Evolutionary conservation across 495 filamentous ascomycete genomes (phyloP).

Genomic region (Penicillium bialowiezense): DNA sequence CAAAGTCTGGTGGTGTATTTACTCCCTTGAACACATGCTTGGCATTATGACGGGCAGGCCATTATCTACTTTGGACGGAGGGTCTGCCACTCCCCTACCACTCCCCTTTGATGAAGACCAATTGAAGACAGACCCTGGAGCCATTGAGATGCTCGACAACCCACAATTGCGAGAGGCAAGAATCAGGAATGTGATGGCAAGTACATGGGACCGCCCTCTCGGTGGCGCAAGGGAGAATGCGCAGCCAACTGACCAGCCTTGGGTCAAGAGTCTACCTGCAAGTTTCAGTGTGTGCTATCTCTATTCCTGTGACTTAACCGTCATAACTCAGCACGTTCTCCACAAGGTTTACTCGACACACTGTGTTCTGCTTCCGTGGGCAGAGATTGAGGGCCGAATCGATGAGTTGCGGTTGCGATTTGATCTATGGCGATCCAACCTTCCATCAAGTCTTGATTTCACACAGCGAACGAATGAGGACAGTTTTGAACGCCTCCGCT

Average conservation of each 20-base stretch:
- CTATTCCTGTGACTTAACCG: conserved; percentile 46
- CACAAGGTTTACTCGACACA: conserved; percentile 56
- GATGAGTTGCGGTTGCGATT: conserved; percentile 45
- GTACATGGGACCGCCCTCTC: neutral
- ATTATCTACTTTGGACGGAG: conserved; percentile 48
- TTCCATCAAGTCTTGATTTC: conserved; percentile 52
- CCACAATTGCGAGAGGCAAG: conserved; percentile 26
- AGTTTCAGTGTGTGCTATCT: conserved; percentile 45
- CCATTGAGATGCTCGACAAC: conserved; percentile 28
- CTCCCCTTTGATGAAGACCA: conserved; percentile 55
- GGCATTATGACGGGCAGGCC: conserved; percentile 62
- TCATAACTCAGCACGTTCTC: conserved; percentile 54
- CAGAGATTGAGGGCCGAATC: conserved; percentile 57
- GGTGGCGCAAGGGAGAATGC: neutral
- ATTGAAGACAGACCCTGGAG: conserved; percentile 28
- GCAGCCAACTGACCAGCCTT: neutral
- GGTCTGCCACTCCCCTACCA: conserved; percentile 57
- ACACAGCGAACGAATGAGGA: conserved; percentile 23
- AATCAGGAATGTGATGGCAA: conserved; percentile 35
- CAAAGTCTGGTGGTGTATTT: conserved; percentile 65
- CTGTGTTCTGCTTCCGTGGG: conserved; percentile 51
- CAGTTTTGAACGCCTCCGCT: neutral
- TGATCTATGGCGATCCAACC: conserved; percentile 50
- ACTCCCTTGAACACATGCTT: conserved; percentile 56
- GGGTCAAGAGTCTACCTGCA: conserved; percentile 32